These are phyloP conservation scores for Acanthamoeba sp. DNA, from an alignment of 208 protist genomes.

Conservation along the genomic window DNA sequence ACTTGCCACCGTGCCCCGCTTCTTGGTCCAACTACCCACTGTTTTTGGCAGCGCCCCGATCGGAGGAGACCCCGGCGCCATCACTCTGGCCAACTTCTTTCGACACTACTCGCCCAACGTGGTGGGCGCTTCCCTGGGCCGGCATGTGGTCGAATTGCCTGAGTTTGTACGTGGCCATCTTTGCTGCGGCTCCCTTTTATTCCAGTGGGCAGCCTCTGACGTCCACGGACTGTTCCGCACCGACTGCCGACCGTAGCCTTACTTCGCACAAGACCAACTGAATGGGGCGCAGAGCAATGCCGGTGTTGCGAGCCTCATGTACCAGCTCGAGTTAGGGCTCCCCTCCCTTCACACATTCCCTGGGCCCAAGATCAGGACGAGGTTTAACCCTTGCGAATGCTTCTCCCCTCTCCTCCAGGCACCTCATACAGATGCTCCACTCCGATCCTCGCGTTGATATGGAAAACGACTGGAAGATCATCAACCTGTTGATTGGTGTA, in stretches of 20 bases:
- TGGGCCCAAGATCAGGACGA: too few species aligned
- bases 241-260: too few species aligned
- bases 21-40: too few species aligned
- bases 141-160: neutral
- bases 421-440: neutral
- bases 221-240: too few species aligned
- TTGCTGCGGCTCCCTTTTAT: too few species aligned
- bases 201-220: too few species aligned
- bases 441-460: slow-evolving; percentile 18
- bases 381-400: neutral
- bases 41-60: neutral
- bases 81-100: slow-evolving; percentile 13
- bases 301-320: too few species aligned
- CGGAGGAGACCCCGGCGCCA: neutral
- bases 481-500: slow-evolving; percentile 43
- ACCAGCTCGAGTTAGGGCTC: too few species aligned
- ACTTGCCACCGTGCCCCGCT: too few species aligned
- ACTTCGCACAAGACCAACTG: too few species aligned
- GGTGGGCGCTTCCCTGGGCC: neutral
- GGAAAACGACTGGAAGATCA: slow-evolving; percentile 48
- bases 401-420: neutral
- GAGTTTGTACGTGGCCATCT: neutral
- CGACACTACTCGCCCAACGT: neutral
- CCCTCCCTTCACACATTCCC: too few species aligned
- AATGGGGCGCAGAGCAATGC: too few species aligned